Base-by-base conservation (phyloP, 305 asterid genomes). In the Fraxinus nigra region DNA sequence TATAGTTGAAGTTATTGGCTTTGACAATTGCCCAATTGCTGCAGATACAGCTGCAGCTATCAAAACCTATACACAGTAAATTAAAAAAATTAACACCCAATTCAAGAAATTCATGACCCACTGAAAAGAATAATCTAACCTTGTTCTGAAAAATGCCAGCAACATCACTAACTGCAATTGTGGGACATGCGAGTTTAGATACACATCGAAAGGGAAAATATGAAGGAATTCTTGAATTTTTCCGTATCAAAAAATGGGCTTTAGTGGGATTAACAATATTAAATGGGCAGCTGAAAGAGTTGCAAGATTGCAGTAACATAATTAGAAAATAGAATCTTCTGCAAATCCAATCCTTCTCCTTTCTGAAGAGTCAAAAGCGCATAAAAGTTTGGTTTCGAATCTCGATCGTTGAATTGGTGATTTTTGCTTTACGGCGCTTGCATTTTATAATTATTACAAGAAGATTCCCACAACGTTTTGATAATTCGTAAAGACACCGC, bases 11-110 rank as follows among this genome's bases (percentile, higher is more conserved):
- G 97, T 88, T 78, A 95, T 88, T 8, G 99, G 98, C 76, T 95
- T 95, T 34, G 87, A 82, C 26, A 92, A 80, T 83, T 94, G 99
- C 80, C 99, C 99, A 82, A 94, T 82, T 5, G 97, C 96, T 9
- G 92, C 95, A 65, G 98, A 94, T 14, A 89, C 48, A 35, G 86
- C 85, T 77, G 97, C 98, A 7, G 97, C 91, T 76, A 95, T 88
- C 82, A 95, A 75, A 88, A 91, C 99, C 98, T 95, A 83, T 20
- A 86, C n/a, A 48, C 32, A 7, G 77, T 61, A 26, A 33, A 13
- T 61, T 14, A 51, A 38, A 5, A 9, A 84, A 56, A 33, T 30
- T 22, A 56, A 76, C 16, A 40, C 40, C 74, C 56, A 35, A 26
- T 80, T 74, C 18, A 33, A 40, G 18, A 75, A 11, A 40, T 59